phyloP scores from a whole-genome alignment of 1,284 basidiomycete species.

The Ustilago tritici region DNA sequence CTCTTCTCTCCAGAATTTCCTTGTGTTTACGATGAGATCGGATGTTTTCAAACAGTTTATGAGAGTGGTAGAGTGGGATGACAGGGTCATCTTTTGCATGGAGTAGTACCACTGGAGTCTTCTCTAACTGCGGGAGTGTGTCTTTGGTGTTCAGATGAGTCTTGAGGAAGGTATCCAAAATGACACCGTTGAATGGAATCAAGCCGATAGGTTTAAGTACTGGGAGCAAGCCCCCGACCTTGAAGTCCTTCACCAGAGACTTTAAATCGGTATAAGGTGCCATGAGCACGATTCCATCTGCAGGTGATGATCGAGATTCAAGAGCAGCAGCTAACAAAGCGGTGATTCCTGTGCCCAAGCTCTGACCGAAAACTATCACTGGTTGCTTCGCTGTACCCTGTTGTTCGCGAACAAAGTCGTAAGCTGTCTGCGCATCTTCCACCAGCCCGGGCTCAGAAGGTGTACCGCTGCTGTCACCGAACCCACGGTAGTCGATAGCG shows the following conservation, averaged over 20 bases:
- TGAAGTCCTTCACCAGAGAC: constrained; percentile 79
- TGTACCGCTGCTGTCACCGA: constrained; percentile 83
- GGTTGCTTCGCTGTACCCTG: constrained; percentile 63
- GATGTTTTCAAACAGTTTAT: constrained; percentile 34
- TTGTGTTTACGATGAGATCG: background rate
- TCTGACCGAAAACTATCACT: constrained; percentile 82
- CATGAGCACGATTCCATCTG: constrained; percentile 78
- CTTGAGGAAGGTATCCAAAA: constrained; percentile 75
- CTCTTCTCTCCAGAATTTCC: constrained; percentile 6
- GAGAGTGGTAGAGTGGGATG: constrained; percentile 80
- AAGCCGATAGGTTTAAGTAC: constrained; percentile 79
- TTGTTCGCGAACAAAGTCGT: constrained; percentile 77
- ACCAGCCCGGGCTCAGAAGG: constrained; percentile 82
- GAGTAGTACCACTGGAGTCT: constrained; percentile 78
- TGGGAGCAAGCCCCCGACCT: constrained; percentile 74
- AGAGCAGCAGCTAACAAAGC: constrained; percentile 74
- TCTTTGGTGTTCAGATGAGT: constrained; percentile 73
- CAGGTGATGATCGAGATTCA: constrained; percentile 61
- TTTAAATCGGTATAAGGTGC: constrained; percentile 81
- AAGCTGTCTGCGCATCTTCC: constrained; percentile 82
- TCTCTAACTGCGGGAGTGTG: constrained; percentile 26
- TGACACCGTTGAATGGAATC: constrained; percentile 78
- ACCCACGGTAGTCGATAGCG: constrained; percentile 91
- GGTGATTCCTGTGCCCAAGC: constrained; percentile 83
- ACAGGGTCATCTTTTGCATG: constrained; percentile 85